Conservation (phyloP, 1,284 basidiomycete species). For the Coriolopsis trogii region DNA sequence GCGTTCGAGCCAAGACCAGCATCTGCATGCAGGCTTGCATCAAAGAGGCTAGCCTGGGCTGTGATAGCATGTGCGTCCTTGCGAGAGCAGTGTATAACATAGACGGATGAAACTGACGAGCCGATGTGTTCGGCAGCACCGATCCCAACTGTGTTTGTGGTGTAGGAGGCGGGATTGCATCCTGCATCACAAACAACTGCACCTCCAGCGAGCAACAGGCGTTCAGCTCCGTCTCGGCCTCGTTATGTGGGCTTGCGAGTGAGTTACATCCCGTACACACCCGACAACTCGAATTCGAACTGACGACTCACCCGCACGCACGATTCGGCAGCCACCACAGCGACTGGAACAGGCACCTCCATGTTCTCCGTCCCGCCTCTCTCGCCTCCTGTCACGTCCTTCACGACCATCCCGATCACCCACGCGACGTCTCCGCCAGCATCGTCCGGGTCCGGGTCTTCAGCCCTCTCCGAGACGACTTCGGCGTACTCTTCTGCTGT, state of each 20-base stretch:
- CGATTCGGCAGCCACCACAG: no score
- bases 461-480: neutral
- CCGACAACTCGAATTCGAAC: neutral
- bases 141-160: neutral
- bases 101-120: no score
- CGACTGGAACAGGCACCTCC: no score
- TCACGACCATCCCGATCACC: neutral
- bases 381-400: neutral
- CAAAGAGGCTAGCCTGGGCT: no score
- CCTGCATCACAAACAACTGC: neutral
- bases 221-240: neutral
- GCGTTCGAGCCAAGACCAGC: no score
- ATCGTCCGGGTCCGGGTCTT: neutral
- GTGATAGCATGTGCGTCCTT: no score
- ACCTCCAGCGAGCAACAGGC: neutral
- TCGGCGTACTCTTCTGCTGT: neutral
- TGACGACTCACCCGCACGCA: no score
- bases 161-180: neutral
- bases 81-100: no score
- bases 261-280: neutral
- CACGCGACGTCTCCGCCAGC: neutral
- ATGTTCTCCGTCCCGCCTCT: neutral
- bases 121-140: no score
- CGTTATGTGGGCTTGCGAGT: neutral
- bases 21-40: no score